Base-by-base conservation (phyloP, 1,284 basidiomycete genomes). In the Papiliotrema laurentii region DNA sequence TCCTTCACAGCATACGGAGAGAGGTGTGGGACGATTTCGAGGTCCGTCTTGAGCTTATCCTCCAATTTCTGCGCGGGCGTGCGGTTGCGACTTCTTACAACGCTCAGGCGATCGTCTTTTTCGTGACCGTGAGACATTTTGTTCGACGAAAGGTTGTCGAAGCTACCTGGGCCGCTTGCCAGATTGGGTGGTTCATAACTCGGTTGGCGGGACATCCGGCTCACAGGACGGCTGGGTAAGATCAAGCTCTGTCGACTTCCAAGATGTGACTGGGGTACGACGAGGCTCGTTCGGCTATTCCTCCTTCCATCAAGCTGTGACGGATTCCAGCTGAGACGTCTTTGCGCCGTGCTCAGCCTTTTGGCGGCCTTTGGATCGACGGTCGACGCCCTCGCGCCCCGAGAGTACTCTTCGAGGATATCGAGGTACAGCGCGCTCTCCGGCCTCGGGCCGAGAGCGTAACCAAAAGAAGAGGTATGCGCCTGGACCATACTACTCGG, bases 371-470 rank as follows among this genome's bases (percentile, higher is more conserved):
- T 24, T 5, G 34, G 38, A 26, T 53, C 54, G 16, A 37, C 33
- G 10, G 43, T 49, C 2, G 60, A 61, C 9, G 47, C 36, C 24
- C 58, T 49, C 18, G 36, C 34, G 4, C 53, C 54, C 7, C 50
- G 45, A 18, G 57, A 43, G 45, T 72, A 71, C 18, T 64, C 65
- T 27, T 68, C 68, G 14, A 71, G 52, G 18, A 72, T 54, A 38
- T 66, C 66, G 37, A 64, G 50, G 45, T 66, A 68, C n/a, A 51
- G 43, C 14, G 48, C 41, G 48, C 64, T 65, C 5, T 43, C 52
- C 11, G 59, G 59, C 50, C 61, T 55, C 4, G 49, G 31, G 5
- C 43, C 50, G 13, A 25, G 43, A 27, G 46, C 30, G 30, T 49
- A 41, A 9, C 42, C 43, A 36, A 67, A 61, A 36, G 50, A 53